phyloP scores from a whole-genome alignment of 148 eudicot genomes.

The Selenicereus undatus region DNA sequence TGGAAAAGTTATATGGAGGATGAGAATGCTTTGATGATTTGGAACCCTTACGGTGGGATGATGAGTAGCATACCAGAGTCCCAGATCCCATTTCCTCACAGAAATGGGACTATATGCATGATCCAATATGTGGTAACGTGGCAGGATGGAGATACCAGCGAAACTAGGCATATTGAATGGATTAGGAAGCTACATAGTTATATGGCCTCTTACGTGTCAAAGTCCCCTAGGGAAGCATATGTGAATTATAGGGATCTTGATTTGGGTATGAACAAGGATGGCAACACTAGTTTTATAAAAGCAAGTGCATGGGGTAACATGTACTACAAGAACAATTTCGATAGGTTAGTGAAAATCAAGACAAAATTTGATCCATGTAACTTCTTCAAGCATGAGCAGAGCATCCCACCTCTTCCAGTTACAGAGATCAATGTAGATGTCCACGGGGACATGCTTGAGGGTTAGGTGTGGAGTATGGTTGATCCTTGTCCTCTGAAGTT shows the following conservation, averaged over 20 bases:
- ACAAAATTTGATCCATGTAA: conserved; percentile 26
- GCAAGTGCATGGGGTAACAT: conserved; percentile 30
- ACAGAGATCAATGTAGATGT: conserved; percentile 6
- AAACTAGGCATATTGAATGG: conserved; percentile 31
- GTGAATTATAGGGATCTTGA: conserved; percentile 35
- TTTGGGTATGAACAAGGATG: conserved; percentile 28
- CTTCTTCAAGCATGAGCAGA: conserved; percentile 33
- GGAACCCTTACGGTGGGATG: conserved; percentile 32
- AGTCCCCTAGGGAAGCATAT: conserved; percentile 33
- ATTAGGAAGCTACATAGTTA: conserved; percentile 24
- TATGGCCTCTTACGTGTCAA: conserved; percentile 30
- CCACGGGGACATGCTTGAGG: conserved; percentile 9
- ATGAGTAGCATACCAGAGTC: conserved; percentile 34
- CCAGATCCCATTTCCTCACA: conserved; percentile 37
- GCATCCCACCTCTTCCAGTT: conserved; percentile 37
- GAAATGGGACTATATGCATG: conserved; percentile 29
- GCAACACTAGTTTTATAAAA: conserved; percentile 26
- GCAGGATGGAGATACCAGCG: conserved; percentile 24
- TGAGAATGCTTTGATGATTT: conserved; percentile 29
- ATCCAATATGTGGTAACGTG: conserved; percentile 33
- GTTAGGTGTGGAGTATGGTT: conserved; percentile 9
- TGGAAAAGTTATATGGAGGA: conserved; percentile 31
- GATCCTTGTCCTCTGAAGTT: background rate
- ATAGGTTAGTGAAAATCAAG: conserved; percentile 31
- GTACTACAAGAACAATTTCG: conserved; percentile 31